A percentile compares a stretch with the other conserved stretches of the same genome.
Evolutionary conservation across 768 basidiomycete genomes (phyloP).

Genomic region (Cyathus striatus): DNA sequence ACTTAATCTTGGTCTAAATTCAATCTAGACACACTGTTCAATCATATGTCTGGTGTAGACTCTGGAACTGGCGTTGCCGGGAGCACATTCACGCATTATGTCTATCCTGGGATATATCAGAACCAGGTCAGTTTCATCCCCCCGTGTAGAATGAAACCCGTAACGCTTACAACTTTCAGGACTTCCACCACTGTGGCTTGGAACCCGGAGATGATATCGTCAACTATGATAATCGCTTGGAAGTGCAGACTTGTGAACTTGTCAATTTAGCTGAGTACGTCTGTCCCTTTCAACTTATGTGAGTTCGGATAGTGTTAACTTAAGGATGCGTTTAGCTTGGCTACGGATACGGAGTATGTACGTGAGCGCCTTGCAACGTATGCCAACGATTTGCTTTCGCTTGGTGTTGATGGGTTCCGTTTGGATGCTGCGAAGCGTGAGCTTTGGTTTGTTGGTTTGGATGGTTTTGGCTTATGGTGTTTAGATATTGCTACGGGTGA

Average conservation of each 20-base stretch:
- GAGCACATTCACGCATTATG: constrained; percentile 48
- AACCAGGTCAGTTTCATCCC: constrained; percentile 26
- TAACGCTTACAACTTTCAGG: too few relatives aligned
- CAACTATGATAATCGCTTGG: constrained; percentile 43
- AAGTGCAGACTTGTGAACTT: constrained; percentile 58
- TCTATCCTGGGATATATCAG: constrained; percentile 45
- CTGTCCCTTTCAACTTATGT: constrained; percentile 1
- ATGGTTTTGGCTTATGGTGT: not conserved
- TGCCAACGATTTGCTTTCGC: constrained; percentile 53
- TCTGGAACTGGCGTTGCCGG: constrained; percentile 47
- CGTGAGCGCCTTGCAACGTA: constrained; percentile 48
- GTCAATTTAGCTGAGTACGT: constrained; percentile 47
- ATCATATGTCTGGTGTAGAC: constrained; percentile 57
- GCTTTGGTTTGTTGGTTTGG: constrained; percentile 4
- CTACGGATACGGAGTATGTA: constrained; percentile 59
- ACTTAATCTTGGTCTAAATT: not conserved
- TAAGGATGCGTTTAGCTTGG: constrained; percentile 36
- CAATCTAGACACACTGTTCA: constrained; percentile 47
- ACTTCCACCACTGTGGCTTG: constrained; percentile 49
- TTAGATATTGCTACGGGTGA: constrained; percentile 51
- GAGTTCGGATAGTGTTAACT: not conserved
- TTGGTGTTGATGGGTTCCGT: constrained; percentile 59
- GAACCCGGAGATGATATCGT: constrained; percentile 47
- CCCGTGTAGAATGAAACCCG: not conserved
- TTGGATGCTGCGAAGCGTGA: constrained; percentile 64